Conservation (phyloP, 129 eudicot genomes). For the Ambrosia artemisiifolia region DNA sequence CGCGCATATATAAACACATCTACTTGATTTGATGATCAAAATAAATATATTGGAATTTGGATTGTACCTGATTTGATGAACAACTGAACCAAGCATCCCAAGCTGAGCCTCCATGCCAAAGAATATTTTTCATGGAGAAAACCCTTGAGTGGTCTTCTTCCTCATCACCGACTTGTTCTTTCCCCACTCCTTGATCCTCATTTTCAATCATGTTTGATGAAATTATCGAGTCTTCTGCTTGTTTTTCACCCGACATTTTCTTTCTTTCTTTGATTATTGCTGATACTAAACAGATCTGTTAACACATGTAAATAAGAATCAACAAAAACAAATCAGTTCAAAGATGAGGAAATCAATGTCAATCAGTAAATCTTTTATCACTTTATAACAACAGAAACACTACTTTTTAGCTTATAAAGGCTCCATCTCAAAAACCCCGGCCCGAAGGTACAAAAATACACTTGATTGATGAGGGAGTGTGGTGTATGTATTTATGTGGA, state of each 20-base stretch:
- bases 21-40: too few relatives aligned
- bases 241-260: constrained; percentile 74
- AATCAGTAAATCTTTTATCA: neutral
- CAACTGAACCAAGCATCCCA: constrained; percentile 96
- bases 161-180: constrained; percentile 1
- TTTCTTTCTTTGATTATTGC: constrained; percentile 16
- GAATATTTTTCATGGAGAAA: constrained; percentile 49
- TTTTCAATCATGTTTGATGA: constrained; percentile 50
- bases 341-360: constrained; percentile 21
- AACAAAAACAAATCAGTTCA: constrained; percentile 17
- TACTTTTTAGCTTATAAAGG: constrained; percentile 16
- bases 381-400: constrained; percentile 7
- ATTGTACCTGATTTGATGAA: constrained; percentile 52
- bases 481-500: too few relatives aligned
- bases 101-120: constrained; percentile 87
- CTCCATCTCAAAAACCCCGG: too few relatives aligned
- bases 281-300: constrained; percentile 25
- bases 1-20: constrained; percentile 33
- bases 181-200: constrained; percentile 27
- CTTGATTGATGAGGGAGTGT: too few relatives aligned
- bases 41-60: too few relatives aligned
- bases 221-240: constrained; percentile 85
- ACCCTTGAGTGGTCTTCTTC: constrained; percentile 45
- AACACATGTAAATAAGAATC: constrained; percentile 18
- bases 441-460: neutral